Evolutionary conservation across 2,329 filamentous ascomycete species (phyloP), one percentile per base, ranked within the genome.

Genomic region (Colletotrichum gloeosporioides): DNA sequence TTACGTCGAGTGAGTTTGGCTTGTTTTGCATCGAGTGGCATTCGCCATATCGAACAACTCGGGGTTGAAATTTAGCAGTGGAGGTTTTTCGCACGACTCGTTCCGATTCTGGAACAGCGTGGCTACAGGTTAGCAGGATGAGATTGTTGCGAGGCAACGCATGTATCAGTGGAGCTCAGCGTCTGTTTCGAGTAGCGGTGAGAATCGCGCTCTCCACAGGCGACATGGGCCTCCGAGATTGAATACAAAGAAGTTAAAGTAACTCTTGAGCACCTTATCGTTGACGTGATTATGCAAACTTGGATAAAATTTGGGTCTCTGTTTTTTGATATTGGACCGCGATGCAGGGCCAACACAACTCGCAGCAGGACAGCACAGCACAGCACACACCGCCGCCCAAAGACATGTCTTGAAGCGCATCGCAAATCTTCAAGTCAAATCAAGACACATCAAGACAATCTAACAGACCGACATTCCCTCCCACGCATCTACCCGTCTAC

Each of bases 81-180:
- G 73, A 76, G 73, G 73, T 44, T 44, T 65, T 62, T 69, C 53
- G 55, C 73, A 76, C 73, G 73, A 64, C 44, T 64, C 31, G 73
- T 59, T 25, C 44, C 70, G 39, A 36, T 69, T 57, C 44, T 39
- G 73, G 73, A 57, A 73, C 70, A 73, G 64, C 73, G 73, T 76
- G 73, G 70, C 73, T 76, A 76, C 73, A 73, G 70, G 70, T 73
- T 76, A 76, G 70, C 73, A 76, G 49, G 73, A 64, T 69, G 25
- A 69, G 64, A 73, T 64, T 16, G 73, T 76, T 76, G 73, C 73
- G 73, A 76, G 73, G 73, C 73, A 76, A 76, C 73, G 64, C 44
- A 71, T 22, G 34, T 29, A 66, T 25, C 44, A 59, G 73, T 73
- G 73, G 73, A 76, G 73, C 70, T 53, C 32, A 39, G 57, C 39